phyloP scores from a whole-genome alignment of 2,329 filamentous ascomycete genomes.

The Verticillium alfalfae region DNA sequence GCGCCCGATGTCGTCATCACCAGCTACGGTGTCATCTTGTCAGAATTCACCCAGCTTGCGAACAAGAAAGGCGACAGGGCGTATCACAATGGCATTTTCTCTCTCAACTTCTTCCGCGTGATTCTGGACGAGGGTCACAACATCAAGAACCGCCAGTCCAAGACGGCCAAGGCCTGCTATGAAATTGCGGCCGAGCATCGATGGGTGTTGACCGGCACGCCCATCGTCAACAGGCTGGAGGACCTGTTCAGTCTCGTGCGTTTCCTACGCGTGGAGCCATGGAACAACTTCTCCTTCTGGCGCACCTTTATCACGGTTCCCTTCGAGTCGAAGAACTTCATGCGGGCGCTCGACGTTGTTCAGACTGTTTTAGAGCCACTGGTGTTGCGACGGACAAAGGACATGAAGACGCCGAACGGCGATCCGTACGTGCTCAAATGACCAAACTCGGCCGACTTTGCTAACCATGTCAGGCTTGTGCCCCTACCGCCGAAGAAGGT shows the following conservation, averaged over 20 bases:
- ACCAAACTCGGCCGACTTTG: background rate
- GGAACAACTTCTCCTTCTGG: constrained; percentile 99
- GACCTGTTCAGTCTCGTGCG: constrained; percentile 90
- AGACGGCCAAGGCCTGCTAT: constrained; percentile 93
- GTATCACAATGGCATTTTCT: constrained; percentile 73
- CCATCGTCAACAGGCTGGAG: constrained; percentile 92
- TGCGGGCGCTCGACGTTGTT: constrained; percentile 90
- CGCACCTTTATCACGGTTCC: constrained; percentile 97
- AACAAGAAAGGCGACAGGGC: constrained; percentile 61
- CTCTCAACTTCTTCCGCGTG: constrained; percentile 87
- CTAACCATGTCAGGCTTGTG: constrained; percentile 48
- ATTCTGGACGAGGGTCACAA: constrained; percentile 94
- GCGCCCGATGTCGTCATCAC: constrained; percentile 92
- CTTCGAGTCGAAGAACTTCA: constrained; percentile 92
- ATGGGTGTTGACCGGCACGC: constrained; percentile 92
- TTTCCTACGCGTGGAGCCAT: constrained; percentile 91
- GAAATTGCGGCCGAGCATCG: constrained; percentile 79
- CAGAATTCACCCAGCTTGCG: constrained; percentile 75
- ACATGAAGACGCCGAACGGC: constrained; percentile 93
- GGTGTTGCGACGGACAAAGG: constrained; percentile 92
- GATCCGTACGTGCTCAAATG: constrained; percentile 27
- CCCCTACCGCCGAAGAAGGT: constrained; percentile 75
- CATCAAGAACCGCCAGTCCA: constrained; percentile 86
- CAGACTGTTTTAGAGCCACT: constrained; percentile 94
- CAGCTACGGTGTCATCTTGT: constrained; percentile 86